phyloP scores from a whole-genome alignment of 2,329 filamentous ascomycete genomes.

The Neoascochyta sp. region DNA sequence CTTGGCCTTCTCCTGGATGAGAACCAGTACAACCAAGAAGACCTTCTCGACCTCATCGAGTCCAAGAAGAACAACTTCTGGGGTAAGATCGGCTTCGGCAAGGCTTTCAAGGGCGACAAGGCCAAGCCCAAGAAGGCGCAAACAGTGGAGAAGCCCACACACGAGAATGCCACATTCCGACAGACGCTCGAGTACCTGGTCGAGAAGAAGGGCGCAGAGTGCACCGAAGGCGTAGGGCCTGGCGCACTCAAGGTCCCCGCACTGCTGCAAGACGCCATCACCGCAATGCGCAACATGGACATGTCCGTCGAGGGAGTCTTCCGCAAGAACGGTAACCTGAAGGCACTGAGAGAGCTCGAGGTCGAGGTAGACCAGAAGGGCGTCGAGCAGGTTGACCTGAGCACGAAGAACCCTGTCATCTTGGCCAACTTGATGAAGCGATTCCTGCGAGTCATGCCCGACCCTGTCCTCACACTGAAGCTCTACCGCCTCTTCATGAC shows the following conservation, averaged over 20 bases:
- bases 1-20: slow-evolving; percentile 93
- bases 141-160: slow-evolving; percentile 33
- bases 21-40: slow-evolving; percentile 86
- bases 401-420: slow-evolving; percentile 86
- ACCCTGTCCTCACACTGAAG: slow-evolving; percentile 92
- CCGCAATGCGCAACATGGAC: slow-evolving; percentile 97
- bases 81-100: slow-evolving; percentile 96
- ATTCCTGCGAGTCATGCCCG: slow-evolving; percentile 89
- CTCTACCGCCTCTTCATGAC: slow-evolving; percentile 87
- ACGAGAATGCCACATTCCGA: slow-evolving; percentile 79
- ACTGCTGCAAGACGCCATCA: slow-evolving; percentile 91
- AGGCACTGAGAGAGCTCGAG: slow-evolving; percentile 80
- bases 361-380: slow-evolving; percentile 83
- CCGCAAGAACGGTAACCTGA: slow-evolving; percentile 98
- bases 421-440: slow-evolving; percentile 92
- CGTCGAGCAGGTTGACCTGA: slow-evolving; percentile 79
- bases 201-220: slow-evolving; percentile 91
- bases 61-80: slow-evolving; percentile 92
- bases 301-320: slow-evolving; percentile 98
- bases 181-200: slow-evolving; percentile 84
- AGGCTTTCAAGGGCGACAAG: slow-evolving; percentile 87
- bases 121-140: slow-evolving; percentile 71
- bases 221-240: slow-evolving; percentile 93
- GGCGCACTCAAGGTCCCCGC: slow-evolving; percentile 86
- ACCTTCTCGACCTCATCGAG: slow-evolving; percentile 88